A percentile compares a stretch with the other conserved stretches of the same genome.
Conservation (phyloP, 2,329 filamentous ascomycete species). For the Epichloe typhina region DNA sequence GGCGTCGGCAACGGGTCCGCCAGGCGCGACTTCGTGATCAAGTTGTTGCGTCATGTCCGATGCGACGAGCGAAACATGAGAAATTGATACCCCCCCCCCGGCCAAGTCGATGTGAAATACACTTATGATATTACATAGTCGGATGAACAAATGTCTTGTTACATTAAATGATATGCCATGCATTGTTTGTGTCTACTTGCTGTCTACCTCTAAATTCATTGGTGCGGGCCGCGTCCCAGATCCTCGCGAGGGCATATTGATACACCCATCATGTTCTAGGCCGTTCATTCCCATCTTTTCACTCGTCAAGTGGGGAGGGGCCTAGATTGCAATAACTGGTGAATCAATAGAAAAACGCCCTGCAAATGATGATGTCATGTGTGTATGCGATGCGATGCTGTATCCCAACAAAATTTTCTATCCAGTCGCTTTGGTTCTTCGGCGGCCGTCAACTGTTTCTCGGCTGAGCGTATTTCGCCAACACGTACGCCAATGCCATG, state of each 20-base stretch:
- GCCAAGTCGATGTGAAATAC: too few species aligned
- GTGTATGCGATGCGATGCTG: neutral
- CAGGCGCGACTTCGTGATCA: neutral
- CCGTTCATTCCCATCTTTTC: neutral
- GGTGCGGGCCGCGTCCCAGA: neutral
- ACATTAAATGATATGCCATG: neutral
- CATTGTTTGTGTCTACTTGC: constrained; percentile 1
- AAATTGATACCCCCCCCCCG: too few species aligned
- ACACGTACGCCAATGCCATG: constrained; percentile 27
- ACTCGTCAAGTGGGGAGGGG: neutral
- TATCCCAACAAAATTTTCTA: constrained; percentile 12
- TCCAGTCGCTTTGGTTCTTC: constrained; percentile 5
- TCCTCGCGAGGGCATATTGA: neutral
- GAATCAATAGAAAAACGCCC: constrained; percentile 9
- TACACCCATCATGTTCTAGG: neutral
- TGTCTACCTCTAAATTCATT: constrained; percentile 1
- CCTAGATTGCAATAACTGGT: neutral
- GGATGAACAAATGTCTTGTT: too few species aligned
- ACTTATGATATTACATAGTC: too few species aligned
- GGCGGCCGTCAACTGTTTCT: neutral
- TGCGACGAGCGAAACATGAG: too few species aligned
- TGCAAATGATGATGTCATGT: constrained; percentile 13
- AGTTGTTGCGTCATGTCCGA: too few species aligned
- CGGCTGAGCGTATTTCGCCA: constrained; percentile 17
- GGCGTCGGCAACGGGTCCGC: neutral